Base-by-base conservation (phyloP, 805 yeast species). In the Priceomyces carsonii region DNA sequence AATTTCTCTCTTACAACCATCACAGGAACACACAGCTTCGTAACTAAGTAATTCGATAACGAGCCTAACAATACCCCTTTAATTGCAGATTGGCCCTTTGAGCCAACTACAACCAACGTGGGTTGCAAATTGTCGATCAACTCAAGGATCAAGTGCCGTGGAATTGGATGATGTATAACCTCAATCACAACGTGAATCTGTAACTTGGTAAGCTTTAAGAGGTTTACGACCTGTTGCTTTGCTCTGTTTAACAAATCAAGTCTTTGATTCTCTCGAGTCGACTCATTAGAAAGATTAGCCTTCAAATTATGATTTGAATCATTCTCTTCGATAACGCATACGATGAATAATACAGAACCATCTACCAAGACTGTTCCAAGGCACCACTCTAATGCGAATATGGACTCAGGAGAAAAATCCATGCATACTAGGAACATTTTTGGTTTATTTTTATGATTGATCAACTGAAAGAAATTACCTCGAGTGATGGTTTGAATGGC, bases 351-450 rank as follows among this genome's bases (percentile, higher is more conserved):
- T 0, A 89, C 87, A 35, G 88, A 84, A 0, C 93, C 93, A 51
- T 86, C 89, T 15, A 81, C 83, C 30, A 89, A 69, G 0, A 88
- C 82, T 0, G 95, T 77, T 2, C 97, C 97, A 47, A 90, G 70
- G 27, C 89, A 77, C 85, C 96, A 89, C 50, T 87, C 93, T 15
- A 90, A 67, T 0, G 96, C 93, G 57, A 84, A 85, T 24, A 73
- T 70, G 2, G 95, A 82, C 54, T 88, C 96, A 0, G 87, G 84
- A 3, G 91, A 80, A 43, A 84, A 73, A 55, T 90, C 96, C 66
- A 84, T 76, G 51, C 93, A 87, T 14, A 88, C 73, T 31, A 89
- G 61, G 57, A 80, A 87, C 53, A 85, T 75, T 47, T 79, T 78
- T 26, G 74, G 74, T 40, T 68, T 69, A 32, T 62, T 54, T 38